Base-by-base conservation (phyloP, 495 filamentous ascomycete species). In the Corynascus novoguineensis region DNA sequence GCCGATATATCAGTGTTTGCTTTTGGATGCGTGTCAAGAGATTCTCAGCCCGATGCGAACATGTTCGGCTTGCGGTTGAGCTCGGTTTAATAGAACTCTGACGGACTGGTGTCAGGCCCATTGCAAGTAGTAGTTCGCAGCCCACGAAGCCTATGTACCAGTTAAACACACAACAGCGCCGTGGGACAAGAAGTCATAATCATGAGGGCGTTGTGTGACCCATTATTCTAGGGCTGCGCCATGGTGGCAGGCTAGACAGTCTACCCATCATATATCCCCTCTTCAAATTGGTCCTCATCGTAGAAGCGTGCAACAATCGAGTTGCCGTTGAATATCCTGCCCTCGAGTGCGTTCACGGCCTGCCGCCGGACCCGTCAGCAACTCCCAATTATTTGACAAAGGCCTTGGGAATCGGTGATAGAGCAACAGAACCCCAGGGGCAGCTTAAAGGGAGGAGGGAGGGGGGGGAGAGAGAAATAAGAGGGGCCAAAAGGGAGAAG, bases 271-370 rank as follows among this genome's bases (percentile, higher is more conserved):
- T 89, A 95, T 34, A 86, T 72, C 3, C 85, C 85, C 38, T 73
- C 68, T 62, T 91, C 88, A 68, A 96, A 97, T 62, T 82, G 89
- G 17, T 93, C 87, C 3, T 72, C 72, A 60, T 93, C 84, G 61
- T 86, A 97, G 67, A 89, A 96, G 50, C 77, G 79, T 3, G 91
- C 89, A 15, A 74, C 69, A 53, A 97, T 92, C 12, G 77, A 75
- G 61, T 95, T 95, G 0, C 89, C 91, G 60, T 90, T 91, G 69
- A 96, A 97, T 25, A 86, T 80, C 41, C 88, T 81, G 25, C 88
- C 88, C 64, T 95, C 83, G 9, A 92, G 81, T 10, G 85, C 90
- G 69, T 95, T 92, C 35, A 96, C 90, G 42, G 91, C 91, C 87
- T 92, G 61, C 53, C 38, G 25, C 32, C n/a, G n/a, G n/a, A n/a